Evolutionary conservation across 805 yeast species (phyloP), one percentile per base, ranked within the genome.

Genomic region (Kuraishia molischiana): DNA sequence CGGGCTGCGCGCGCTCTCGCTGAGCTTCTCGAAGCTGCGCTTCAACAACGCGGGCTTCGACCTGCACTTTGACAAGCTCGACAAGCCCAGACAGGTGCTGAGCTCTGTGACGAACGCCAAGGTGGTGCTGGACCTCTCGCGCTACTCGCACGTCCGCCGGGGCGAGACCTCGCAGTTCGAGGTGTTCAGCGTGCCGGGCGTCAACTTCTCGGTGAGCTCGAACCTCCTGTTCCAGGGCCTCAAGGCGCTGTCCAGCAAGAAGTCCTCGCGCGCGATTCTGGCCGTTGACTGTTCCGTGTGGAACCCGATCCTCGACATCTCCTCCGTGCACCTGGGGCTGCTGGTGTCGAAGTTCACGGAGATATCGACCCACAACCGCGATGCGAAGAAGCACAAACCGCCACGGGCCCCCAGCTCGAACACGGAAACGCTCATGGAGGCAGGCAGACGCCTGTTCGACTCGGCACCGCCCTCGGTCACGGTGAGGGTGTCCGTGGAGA

Each of bases 31-130:
- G 2, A 43, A 42, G 13, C 32, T 54, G 10, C 41, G 37, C 28
- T 34, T 38, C 4, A 48, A 44, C 34, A 50, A 52, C 40, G 60
- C 76, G 2, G 77, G 79, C 2, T 72, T 56, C 44, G 73, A 71
- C 30, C 45, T 72, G 10, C 41, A 56, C 14, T 72, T 61, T 38
- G 50, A 51, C 3, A 56, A 58, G 24, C 50, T 54, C 4, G 77
- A 72, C 39, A 55, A 51, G 15, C 77, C 78, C 2, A 48, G 61
- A 19, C 66, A 64, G 35, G 39, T 59, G 20, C 53, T 63, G 9
- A 28, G 56, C 6, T 61, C 67, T 6, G 36, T 66, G n/a, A 56
- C 70, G 14, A 61, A 66, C 13, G 41, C 64, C 1, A 55, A 57
- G 2, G 30, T 65, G 4, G 32, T 44, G 1, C 24, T 56, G 32